Percentiles rank a stretch among this genome's conserved stretches.
These are phyloP conservation scores for Colletotrichum plurivorum DNA, from an alignment of 2,329 filamentous ascomycete species.

Conservation along the genomic window DNA sequence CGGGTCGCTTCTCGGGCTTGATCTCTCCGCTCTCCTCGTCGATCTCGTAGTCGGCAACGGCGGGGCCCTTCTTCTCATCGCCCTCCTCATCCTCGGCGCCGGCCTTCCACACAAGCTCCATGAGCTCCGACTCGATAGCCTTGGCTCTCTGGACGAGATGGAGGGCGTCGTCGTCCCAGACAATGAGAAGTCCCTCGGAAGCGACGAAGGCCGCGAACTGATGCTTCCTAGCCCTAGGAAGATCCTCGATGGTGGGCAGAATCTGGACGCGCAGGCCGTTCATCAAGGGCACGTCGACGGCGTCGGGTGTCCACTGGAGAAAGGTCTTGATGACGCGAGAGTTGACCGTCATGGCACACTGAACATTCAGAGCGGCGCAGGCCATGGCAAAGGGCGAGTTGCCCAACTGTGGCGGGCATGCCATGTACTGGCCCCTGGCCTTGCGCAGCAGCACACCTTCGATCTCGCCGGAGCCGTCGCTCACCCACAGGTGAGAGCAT, in stretches of 20 bases:
- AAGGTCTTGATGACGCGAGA: slow-evolving; percentile 85
- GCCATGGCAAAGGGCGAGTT: slow-evolving; percentile 75
- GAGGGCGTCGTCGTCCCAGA: slow-evolving; percentile 86
- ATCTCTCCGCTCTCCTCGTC: slow-evolving; percentile 81
- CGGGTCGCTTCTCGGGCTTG: slow-evolving; percentile 74
- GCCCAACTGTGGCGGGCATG: slow-evolving; percentile 76
- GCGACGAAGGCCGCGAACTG: slow-evolving; percentile 87
- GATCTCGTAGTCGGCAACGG: slow-evolving; percentile 67
- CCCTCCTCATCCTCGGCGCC: slow-evolving; percentile 67
- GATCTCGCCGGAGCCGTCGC: slow-evolving; percentile 75
- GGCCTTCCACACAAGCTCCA: slow-evolving; percentile 82
- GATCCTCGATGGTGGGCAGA: slow-evolving; percentile 78
- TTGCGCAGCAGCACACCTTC: slow-evolving; percentile 83
- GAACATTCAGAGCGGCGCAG: slow-evolving; percentile 79
- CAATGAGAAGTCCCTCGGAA: slow-evolving; percentile 77
- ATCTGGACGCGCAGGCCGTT: slow-evolving; percentile 85
- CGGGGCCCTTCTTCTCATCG: slow-evolving; percentile 64
- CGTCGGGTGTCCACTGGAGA: slow-evolving; percentile 79
- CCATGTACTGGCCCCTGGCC: slow-evolving; percentile 77
- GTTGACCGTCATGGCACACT: slow-evolving; percentile 87
- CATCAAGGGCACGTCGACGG: slow-evolving; percentile 80
- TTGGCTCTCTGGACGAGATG: slow-evolving; percentile 79
- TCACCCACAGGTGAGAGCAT: slow-evolving; percentile 81
- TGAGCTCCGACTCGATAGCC: slow-evolving; percentile 81
- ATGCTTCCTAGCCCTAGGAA: slow-evolving; percentile 80